Percentiles rank a stretch among this genome's conserved stretches.
These are phyloP conservation scores for Begonia loranthoides DNA, from an alignment of 306 rosid genomes.

Conservation along the genomic window DNA sequence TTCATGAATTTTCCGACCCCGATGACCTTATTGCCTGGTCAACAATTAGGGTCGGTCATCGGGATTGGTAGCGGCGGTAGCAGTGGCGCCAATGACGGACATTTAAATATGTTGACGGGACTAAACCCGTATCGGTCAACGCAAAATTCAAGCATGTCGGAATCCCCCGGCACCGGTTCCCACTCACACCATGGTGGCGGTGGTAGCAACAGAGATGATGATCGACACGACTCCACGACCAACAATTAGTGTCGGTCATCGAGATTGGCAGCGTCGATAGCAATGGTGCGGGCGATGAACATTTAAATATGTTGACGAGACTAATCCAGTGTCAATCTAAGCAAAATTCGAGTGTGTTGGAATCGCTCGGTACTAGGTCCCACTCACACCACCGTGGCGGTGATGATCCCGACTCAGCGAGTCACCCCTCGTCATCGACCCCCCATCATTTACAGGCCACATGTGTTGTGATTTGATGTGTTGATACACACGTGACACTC, in stretches of 20 bases:
- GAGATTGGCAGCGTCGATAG: slow-evolving; percentile 4
- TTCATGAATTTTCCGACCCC: slow-evolving; percentile 82
- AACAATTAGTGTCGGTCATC: slow-evolving; percentile 30
- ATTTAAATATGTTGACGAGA: slow-evolving; percentile 55
- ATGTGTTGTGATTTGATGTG: slow-evolving; percentile 52
- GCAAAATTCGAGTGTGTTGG: slow-evolving; percentile 25
- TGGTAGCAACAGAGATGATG: slow-evolving; percentile 20
- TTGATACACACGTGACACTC: slow-evolving; percentile 41
- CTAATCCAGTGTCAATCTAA: slow-evolving; percentile 47
- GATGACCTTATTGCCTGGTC: slow-evolving; percentile 54
- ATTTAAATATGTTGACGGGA: slow-evolving; percentile 59
- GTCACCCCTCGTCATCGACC: no score
- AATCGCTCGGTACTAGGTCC: slow-evolving; percentile 34
- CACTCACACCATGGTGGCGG: slow-evolving; percentile 51
- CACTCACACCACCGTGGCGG: slow-evolving; percentile 51
- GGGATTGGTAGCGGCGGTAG: slow-evolving; percentile 6
- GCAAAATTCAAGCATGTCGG: slow-evolving; percentile 26
- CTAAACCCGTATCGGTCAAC: slow-evolving; percentile 52
- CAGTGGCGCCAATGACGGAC: slow-evolving; percentile 32
- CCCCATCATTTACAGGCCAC: slow-evolving; percentile 20
- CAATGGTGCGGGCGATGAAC: slow-evolving; percentile 30
- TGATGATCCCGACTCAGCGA: not conserved
- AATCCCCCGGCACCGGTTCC: slow-evolving; percentile 36
- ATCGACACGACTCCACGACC: slow-evolving; percentile 53
- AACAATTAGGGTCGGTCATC: slow-evolving; percentile 29